Evolutionary conservation across 345 rosid species (phyloP).

Genomic region (Mallotus nudiflorus): DNA sequence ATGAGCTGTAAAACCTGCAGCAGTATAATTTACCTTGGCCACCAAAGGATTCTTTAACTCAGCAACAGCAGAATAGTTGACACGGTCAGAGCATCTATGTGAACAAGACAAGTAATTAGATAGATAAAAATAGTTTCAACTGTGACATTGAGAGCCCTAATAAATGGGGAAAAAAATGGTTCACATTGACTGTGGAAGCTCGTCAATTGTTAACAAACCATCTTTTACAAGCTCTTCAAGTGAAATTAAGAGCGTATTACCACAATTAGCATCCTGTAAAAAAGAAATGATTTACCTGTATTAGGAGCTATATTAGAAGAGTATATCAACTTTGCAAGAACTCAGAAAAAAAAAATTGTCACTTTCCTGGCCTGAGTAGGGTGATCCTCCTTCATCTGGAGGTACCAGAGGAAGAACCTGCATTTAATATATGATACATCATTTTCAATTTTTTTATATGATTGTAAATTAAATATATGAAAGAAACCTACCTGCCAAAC

Average conservation of each 20-base stretch:
- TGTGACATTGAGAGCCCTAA: background rate
- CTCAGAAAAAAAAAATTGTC: background rate
- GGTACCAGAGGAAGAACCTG: slow-evolving; percentile 99
- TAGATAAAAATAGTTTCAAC: background rate
- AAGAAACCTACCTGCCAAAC: slow-evolving; percentile 71
- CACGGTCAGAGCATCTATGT: slow-evolving; percentile 59
- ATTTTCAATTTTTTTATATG: too few relatives aligned
- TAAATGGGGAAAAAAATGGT: slow-evolving; percentile 7
- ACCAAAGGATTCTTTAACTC: slow-evolving; percentile 70
- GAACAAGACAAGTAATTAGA: slow-evolving; percentile 2
- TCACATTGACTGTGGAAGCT: slow-evolving; percentile 79
- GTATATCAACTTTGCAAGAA: too few relatives aligned
- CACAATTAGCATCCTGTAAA: slow-evolving; percentile 93
- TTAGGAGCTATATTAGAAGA: too few relatives aligned
- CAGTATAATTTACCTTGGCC: slow-evolving; percentile 49
- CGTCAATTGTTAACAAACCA: slow-evolving; percentile 63
- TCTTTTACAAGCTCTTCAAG: slow-evolving; percentile 89
- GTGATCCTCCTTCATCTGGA: slow-evolving; percentile 80
- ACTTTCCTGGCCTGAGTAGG: slow-evolving; percentile 98
- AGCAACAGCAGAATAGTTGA: slow-evolving; percentile 57
- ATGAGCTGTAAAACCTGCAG: background rate
- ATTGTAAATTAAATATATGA: background rate
- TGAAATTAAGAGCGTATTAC: slow-evolving; percentile 85
- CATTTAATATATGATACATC: background rate
- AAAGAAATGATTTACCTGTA: background rate